Evolutionary conservation across 768 basidiomycete genomes (phyloP).

Genomic region (Daedaleopsis sinensis): DNA sequence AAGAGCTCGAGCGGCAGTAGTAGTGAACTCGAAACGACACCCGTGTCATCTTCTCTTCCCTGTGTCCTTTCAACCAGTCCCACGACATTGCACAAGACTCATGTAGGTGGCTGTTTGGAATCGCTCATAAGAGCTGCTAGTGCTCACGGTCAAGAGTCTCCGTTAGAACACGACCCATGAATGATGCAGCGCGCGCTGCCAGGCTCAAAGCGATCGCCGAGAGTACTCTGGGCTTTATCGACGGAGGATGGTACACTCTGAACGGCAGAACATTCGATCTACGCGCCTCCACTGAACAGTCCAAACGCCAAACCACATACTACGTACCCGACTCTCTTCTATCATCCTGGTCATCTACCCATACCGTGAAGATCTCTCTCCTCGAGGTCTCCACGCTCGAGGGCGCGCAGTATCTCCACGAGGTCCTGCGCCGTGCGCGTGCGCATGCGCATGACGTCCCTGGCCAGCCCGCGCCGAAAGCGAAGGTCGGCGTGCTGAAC

Average conservation of each 20-base stretch:
- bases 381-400: slow-evolving; percentile 67
- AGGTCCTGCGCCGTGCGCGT: slow-evolving; percentile 19
- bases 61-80: no score
- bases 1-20: no score
- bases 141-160: background rate
- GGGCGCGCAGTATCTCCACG: slow-evolving; percentile 50
- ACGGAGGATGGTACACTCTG: slow-evolving; percentile 45
- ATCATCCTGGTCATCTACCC: slow-evolving; percentile 45
- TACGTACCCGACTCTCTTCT: slow-evolving; percentile 53
- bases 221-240: slow-evolving; percentile 51
- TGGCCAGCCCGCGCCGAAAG: slow-evolving; percentile 29
- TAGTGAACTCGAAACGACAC: no score
- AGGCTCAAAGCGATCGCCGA: slow-evolving; percentile 48
- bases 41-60: no score
- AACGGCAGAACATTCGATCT: slow-evolving; percentile 37
- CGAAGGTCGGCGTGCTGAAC: slow-evolving; percentile 65
- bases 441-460: slow-evolving; percentile 10
- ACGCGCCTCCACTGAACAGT: slow-evolving; percentile 35
- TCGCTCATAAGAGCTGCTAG: background rate
- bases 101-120: background rate
- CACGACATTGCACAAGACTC: no score
- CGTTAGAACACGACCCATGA: background rate
- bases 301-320: slow-evolving; percentile 50
- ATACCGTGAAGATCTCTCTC: slow-evolving; percentile 44
- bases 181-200: slow-evolving; percentile 3